Percentiles rank a stretch among this genome's conserved stretches.
Conservation (phyloP, 2,329 filamentous ascomycete species). For the Neofusicoccum ribis region DNA sequence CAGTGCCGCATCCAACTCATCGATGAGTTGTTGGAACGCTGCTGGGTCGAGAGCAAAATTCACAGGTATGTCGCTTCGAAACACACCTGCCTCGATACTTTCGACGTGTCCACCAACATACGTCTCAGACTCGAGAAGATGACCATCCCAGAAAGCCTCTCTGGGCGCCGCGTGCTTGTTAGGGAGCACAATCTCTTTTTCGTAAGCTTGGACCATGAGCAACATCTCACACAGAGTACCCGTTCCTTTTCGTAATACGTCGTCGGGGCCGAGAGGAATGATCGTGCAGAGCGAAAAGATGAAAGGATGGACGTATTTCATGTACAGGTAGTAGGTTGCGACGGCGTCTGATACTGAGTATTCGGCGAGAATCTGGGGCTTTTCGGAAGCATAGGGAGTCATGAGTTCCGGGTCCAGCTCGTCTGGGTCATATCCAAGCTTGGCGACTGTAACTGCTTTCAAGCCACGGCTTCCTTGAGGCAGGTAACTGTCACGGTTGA, state of each 20-base stretch:
- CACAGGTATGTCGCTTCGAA: constrained; percentile 90
- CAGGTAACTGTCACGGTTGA: constrained; percentile 96
- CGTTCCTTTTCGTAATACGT: constrained; percentile 90
- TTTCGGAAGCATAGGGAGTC: constrained; percentile 82
- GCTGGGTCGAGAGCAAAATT: constrained; percentile 88
- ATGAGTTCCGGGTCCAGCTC: constrained; percentile 97
- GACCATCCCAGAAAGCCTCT: constrained; percentile 95
- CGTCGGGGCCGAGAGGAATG: constrained; percentile 87
- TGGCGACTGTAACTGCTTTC: constrained; percentile 96
- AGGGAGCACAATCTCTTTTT: constrained; percentile 86
- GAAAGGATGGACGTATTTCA: constrained; percentile 99
- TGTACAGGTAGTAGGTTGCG: constrained; percentile 97
- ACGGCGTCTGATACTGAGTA: constrained; percentile 99
- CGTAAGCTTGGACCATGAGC: constrained; percentile 96
- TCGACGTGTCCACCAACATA: constrained; percentile 99
- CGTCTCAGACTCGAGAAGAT: constrained; percentile 93
- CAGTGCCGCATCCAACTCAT: constrained; percentile 83
- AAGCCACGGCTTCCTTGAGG: constrained; percentile 95
- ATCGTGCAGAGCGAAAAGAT: constrained; percentile 99
- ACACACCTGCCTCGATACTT: constrained; percentile 97
- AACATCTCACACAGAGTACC: constrained; percentile 99
- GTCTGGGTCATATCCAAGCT: constrained; percentile 96
- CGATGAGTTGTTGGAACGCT: constrained; percentile 85
- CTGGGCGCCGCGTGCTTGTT: constrained; percentile 93
- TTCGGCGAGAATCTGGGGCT: constrained; percentile 90